phyloP scores from a whole-genome alignment of 805 yeast genomes.

The Barnettozyma sp. region DNA sequence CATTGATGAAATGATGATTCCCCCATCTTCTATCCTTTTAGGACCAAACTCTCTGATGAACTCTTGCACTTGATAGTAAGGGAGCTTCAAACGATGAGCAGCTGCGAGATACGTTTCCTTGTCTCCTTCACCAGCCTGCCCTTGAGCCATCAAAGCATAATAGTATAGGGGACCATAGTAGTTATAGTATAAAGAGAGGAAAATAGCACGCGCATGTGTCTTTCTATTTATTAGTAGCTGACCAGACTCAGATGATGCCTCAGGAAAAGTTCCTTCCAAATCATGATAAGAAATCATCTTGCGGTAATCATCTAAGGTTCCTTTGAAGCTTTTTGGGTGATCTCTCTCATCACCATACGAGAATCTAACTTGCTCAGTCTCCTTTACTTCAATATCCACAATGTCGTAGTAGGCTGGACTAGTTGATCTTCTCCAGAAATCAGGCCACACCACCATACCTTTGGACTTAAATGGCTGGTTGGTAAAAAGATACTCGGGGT shows the following conservation, averaged over 20 bases:
- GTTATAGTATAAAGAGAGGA: slow-evolving; percentile 60
- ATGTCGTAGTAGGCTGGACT: slow-evolving; percentile 51
- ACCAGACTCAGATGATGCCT: slow-evolving; percentile 65
- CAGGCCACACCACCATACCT: slow-evolving; percentile 59
- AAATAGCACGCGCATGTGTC: slow-evolving; percentile 48
- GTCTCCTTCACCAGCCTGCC: slow-evolving; percentile 74
- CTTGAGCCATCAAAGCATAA: slow-evolving; percentile 54
- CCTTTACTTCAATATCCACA: slow-evolving; percentile 39
- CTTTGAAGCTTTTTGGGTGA: slow-evolving; percentile 17
- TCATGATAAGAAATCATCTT: slow-evolving; percentile 48
- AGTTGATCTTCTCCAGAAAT: slow-evolving; percentile 64
- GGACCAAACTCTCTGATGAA: slow-evolving; percentile 46
- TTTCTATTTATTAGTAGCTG: slow-evolving; percentile 53
- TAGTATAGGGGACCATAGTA: slow-evolving; percentile 53
- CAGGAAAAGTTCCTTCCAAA: slow-evolving; percentile 61
- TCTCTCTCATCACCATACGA: slow-evolving; percentile 32
- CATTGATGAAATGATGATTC: slow-evolving; percentile 46
- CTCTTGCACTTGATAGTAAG: slow-evolving; percentile 49
- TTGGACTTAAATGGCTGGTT: slow-evolving; percentile 30
- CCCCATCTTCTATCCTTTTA: slow-evolving; percentile 23
- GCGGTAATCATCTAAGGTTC: slow-evolving; percentile 26
- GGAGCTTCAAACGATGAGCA: slow-evolving; percentile 41
- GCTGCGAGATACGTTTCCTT: slow-evolving; percentile 74
- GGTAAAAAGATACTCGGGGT: slow-evolving; percentile 38
- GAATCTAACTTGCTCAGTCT: slow-evolving; percentile 22